Percentiles rank a stretch among this genome's conserved stretches.
Conservation (phyloP, 2,329 filamentous ascomycete genomes). For the Tothia fuscella region DNA sequence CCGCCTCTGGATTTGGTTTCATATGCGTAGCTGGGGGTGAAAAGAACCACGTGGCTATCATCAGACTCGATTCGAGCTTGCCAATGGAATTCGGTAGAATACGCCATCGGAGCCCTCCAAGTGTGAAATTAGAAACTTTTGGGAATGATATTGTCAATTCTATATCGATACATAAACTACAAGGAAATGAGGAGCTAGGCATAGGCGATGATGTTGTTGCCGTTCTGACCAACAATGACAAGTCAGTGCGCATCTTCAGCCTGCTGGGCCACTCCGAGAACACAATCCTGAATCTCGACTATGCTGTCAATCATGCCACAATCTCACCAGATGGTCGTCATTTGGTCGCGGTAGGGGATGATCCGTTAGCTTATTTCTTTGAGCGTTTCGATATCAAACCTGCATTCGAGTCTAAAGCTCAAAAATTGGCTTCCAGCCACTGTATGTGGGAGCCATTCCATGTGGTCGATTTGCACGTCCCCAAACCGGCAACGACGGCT, state of each 20-base stretch:
- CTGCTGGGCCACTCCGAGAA: constrained; percentile 56
- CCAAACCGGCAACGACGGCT: constrained; percentile 23
- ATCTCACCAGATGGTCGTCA: constrained; percentile 79
- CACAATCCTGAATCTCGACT: constrained; percentile 60
- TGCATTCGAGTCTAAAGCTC: constrained; percentile 16
- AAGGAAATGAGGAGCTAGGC: constrained; percentile 33
- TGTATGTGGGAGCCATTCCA: constrained; percentile 30
- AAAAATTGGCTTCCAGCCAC: constrained; percentile 16
- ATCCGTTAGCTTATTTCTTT: constrained; percentile 78
- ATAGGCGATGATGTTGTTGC: constrained; percentile 52
- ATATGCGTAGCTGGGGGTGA: constrained; percentile 79
- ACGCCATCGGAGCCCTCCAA: constrained; percentile 15
- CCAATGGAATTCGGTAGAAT: constrained; percentile 16
- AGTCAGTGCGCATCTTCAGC: constrained; percentile 73
- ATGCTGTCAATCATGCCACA: constrained; percentile 87
- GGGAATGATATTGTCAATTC: constrained; percentile 13
- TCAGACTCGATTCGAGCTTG: constrained; percentile 44
- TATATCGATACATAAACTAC: constrained; percentile 11
- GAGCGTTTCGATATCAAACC: constrained; percentile 30
- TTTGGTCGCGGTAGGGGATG: constrained; percentile 76
- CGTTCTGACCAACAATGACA: constrained; percentile 81
- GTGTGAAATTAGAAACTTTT: constrained; percentile 14
- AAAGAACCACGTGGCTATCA: constrained; percentile 73
- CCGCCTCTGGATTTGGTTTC: constrained; percentile 78
- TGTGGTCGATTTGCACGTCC: constrained; percentile 30